These are phyloP conservation scores for Cryptosporidium viatorum DNA, from an alignment of 169 alveolate genomes.

Conservation along the genomic window DNA sequence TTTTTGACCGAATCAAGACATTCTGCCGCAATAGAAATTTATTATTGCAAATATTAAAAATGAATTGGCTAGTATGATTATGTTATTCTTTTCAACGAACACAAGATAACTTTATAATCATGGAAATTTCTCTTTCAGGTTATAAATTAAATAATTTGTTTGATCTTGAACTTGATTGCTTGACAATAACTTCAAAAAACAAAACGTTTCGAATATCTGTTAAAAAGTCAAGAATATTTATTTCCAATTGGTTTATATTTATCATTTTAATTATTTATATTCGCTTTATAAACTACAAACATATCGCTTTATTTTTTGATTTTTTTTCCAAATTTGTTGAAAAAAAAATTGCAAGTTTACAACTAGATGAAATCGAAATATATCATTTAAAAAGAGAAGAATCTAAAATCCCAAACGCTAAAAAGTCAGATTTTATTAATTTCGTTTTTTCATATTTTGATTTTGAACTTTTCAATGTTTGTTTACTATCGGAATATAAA, in stretches of 20 bases:
- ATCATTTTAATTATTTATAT: not conserved
- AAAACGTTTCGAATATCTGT: not conserved
- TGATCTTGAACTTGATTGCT: not conserved
- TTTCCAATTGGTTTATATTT: slow-evolving; percentile 17
- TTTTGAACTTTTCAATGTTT: not conserved
- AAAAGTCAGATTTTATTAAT: not conserved
- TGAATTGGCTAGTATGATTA: not conserved
- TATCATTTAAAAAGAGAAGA: not conserved
- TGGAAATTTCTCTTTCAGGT: slow-evolving; percentile 3
- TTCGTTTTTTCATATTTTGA: not conserved
- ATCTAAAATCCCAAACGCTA: not conserved
- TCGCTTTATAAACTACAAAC: not conserved
- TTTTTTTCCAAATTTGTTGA: not conserved
- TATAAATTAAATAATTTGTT: slow-evolving; percentile 16
- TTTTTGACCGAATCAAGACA: not conserved
- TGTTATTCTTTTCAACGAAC: not conserved
- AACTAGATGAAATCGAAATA: not conserved
- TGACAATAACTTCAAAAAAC: not conserved
- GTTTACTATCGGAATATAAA: not conserved
- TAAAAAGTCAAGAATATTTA: not conserved
- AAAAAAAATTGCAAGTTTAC: not conserved
- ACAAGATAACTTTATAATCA: not conserved
- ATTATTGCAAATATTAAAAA: not conserved
- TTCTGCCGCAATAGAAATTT: not conserved
- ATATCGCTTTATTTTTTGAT: slow-evolving; percentile 1